Base-by-base conservation (phyloP, 352 stramenopile genomes). In the Globisporangium echinulatum region DNA sequence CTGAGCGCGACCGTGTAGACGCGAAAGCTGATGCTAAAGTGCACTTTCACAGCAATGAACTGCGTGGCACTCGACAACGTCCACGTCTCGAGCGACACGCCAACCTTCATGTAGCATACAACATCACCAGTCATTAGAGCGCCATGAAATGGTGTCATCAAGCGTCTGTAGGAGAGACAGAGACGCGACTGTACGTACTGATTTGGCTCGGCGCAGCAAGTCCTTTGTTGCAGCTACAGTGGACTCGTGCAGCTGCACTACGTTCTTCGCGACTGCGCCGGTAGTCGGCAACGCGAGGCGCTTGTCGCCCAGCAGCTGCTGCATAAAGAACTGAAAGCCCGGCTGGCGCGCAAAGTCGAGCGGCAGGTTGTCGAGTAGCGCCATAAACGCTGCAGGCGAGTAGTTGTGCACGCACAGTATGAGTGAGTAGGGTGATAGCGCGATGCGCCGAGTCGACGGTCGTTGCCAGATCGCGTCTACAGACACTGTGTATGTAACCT, bases 21-120 rank as follows among this genome's bases (percentile, higher is more conserved):
- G 40, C 78, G 77, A 46, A 90, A 92, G 64, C 85, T 88, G 52
- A 90, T 69, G 51, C 81, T 91, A 47, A 90, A 92, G 59, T 92
- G 81, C 14, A 85, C 70, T 53, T 83, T 88, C 19, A 92, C 59
- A 6, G 76, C 79, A 37, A 92, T 63, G 57, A 86, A 87, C 61
- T 85, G 77, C 38, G 68, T 72, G 19, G 68, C 53, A 10, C 69
- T 67, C 13, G 78, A 76, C n/a, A 85, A 60, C 44, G 70, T 67
- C 83, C 81, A 92, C 19, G 73, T 56, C 56, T 92, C 83, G 6
- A 92, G 59, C 42, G 83, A 90, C 37, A 92, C 79, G 0, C 69
- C 70, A 33, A 84, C 75, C 72, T 81, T 38, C 47, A 25, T n/a
- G 17, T 9, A 59, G 25, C 25, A 33, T 33, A 33, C 25, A 33